Evolutionary conservation across 1,284 basidiomycete genomes (phyloP), one percentile per base, ranked within the genome.

Genomic region (Calocybe gambosa): DNA sequence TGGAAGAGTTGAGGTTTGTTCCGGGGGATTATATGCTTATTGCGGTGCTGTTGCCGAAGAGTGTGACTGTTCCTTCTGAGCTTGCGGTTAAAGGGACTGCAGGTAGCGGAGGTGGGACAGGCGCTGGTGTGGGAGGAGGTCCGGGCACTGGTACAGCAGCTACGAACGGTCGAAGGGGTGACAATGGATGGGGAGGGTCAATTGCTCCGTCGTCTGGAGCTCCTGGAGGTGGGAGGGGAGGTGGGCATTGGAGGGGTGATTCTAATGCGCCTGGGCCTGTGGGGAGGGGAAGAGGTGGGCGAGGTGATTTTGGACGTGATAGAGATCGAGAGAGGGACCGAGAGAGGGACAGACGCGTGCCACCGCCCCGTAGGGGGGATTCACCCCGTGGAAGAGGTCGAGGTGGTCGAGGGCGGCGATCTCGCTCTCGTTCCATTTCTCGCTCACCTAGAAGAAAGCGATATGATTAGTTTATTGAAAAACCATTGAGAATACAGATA

Each of bases 21-120:
- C 85, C 86, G 0, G 86, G 87, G 10, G 86, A 89, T 58, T 89
- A 80, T 54, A 71, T 89, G 21, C 77, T 79, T 52, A 69, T 89
- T 39, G 74, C 82, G 15, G 79, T 89, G 15, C 60, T 82, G 18
- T 70, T 89, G 37, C 86, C 86, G 9, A 86, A 86, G 64, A 77
- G 75, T 51, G 74, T 75, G 15, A 73, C 67, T 4, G 58, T 72
- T 10, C 66, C 76, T 0, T 62, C 66, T 1, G 74, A 73, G 50
- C 47, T 71, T 3, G 53, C 61, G n/a, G 75, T 77, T 62, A 81
- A 80, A 57, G 75, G 77, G 18, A 63, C 71, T n/a, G 69, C 62
- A 5, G 64, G 55, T 9, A 61, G 62, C 9, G 31, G 49, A 50
- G 36, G 43, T 9, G 25, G 25, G 5, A 52, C 35, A 58, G 55